Base-by-base conservation (phyloP, 139 green algal genomes). In the Ettlia oleoabundans region DNA sequence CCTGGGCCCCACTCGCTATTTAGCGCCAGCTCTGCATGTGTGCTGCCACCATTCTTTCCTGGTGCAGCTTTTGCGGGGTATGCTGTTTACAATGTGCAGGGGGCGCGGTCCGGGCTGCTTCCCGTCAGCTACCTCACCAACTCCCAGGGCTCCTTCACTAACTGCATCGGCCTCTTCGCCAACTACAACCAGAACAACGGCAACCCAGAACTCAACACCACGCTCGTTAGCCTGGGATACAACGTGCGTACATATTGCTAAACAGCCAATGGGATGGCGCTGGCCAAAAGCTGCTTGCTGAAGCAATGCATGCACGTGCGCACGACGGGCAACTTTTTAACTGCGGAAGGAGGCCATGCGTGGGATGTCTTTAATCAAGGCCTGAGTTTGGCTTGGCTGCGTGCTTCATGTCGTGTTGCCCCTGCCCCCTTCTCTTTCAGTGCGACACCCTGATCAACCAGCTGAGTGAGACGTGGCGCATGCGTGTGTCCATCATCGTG, bases 31-130 rank as follows among this genome's bases (percentile, higher is more conserved):
- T 68, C 13, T 30, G 19, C 53, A 33, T 66, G 4, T 66, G 13
- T 4, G 15, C 1, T 3, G 58, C 58, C 53, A 38, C 52, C 26
- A 10, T 24, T 1, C 41, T 64, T 28, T 4, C 37, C 24, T n/a
- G 40, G 6, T 70, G 87, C 89, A 95, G 92, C 88, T 0, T 80
- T 98, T 15, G 91, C 85, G 9, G 96, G 96, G 4, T 98, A 96
- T 78, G 94, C 97, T 10, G 86, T 94, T 51, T 98, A 96, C 67
- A 84, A 90, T 26, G 93, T 98, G 26, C 87, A 94, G 71, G 76
- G 84, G 63, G 87, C 98, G n/a, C 73, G 79, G 13, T 96, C 90
- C 26, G 95, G 94, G 3, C 76, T 97, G 51, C 63, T 92, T 30
- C 83, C 90, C 1, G 72, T 97, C 15, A 22, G 22, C 3, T 79